Evolutionary conservation across 768 basidiomycete genomes (phyloP).

Genomic region (Phlebiopsis flavidoalba): DNA sequence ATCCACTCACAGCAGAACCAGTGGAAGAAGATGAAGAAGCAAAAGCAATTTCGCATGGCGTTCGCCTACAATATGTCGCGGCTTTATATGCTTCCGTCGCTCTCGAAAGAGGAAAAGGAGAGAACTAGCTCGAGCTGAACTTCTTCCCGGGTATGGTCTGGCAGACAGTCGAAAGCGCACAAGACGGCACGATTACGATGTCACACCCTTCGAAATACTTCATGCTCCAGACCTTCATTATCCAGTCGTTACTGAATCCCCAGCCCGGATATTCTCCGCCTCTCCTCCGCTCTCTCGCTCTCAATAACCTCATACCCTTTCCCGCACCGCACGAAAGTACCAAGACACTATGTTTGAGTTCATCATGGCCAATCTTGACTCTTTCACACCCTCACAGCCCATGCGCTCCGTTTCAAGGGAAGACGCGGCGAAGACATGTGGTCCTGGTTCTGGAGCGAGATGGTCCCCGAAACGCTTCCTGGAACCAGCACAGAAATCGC

Average conservation of each 20-base stretch:
- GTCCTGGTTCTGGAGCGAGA: conserved; percentile 14
- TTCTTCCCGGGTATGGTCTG: conserved; percentile 7
- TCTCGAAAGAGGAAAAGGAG: too few species aligned
- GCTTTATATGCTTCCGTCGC: background rate
- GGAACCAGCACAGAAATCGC: conserved; percentile 8
- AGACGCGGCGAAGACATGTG: conserved; percentile 8
- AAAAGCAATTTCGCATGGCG: background rate
- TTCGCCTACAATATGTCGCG: background rate
- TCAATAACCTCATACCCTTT: conserved; percentile 14
- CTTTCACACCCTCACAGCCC: conserved; percentile 3
- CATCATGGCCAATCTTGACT: conserved; percentile 5
- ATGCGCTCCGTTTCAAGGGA: conserved; percentile 9
- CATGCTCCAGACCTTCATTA: conserved; percentile 8
- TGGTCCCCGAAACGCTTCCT: conserved; percentile 14
- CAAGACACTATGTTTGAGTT: background rate
- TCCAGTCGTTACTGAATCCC: conserved; percentile 5
- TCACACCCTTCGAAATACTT: conserved; percentile 5
- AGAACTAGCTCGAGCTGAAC: conserved; percentile 9
- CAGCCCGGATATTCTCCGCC: background rate
- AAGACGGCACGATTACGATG: conserved; percentile 3
- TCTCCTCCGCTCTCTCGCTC: conserved; percentile 4
- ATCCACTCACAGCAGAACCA: background rate
- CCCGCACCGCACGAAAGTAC: conserved; percentile 8
- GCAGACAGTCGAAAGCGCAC: background rate
- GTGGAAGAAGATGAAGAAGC: conserved; percentile 6